Conservation (phyloP, 2,329 filamentous ascomycete genomes). For the Trichoderma arundinaceum region DNA sequence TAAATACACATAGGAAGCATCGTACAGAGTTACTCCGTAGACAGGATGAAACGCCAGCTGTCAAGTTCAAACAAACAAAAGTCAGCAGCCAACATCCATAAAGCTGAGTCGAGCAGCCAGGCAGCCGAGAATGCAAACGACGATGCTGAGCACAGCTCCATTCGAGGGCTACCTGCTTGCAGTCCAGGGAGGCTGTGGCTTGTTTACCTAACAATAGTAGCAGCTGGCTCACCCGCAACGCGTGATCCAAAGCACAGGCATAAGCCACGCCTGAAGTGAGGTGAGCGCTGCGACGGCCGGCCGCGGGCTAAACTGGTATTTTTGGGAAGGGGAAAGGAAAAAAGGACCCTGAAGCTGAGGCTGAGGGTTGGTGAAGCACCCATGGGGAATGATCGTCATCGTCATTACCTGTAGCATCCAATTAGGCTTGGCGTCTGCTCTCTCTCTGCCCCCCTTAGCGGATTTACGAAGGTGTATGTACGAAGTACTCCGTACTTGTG, state of each 20-base stretch:
- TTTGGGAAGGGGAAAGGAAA: neutral
- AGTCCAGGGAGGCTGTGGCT: neutral
- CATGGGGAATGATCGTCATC: constrained; percentile 23
- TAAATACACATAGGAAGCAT: neutral
- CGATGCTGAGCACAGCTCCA: too few relatives aligned
- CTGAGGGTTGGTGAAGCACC: constrained; percentile 19
- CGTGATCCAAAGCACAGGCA: neutral
- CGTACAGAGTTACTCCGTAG: too few relatives aligned
- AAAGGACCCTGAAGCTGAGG: constrained; percentile 26
- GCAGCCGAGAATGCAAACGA: too few relatives aligned
- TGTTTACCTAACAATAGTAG: constrained; percentile 8
- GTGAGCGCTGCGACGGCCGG: neutral
- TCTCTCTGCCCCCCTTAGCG: neutral
- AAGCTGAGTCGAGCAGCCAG: too few relatives aligned
- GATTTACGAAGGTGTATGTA: neutral
- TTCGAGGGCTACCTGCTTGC: too few relatives aligned
- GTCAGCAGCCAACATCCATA: too few relatives aligned
- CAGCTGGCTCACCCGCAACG: constrained; percentile 2
- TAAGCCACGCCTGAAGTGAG: neutral
- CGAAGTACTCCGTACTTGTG: neutral
- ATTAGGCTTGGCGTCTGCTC: constrained; percentile 14
- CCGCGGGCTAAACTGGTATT: constrained; percentile 8
- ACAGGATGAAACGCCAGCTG: too few relatives aligned
- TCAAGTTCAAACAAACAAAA: too few relatives aligned
- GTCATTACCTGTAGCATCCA: neutral